Conservation (phyloP, 2,329 filamentous ascomycete species). For the Byssochlamys sp. region DNA sequence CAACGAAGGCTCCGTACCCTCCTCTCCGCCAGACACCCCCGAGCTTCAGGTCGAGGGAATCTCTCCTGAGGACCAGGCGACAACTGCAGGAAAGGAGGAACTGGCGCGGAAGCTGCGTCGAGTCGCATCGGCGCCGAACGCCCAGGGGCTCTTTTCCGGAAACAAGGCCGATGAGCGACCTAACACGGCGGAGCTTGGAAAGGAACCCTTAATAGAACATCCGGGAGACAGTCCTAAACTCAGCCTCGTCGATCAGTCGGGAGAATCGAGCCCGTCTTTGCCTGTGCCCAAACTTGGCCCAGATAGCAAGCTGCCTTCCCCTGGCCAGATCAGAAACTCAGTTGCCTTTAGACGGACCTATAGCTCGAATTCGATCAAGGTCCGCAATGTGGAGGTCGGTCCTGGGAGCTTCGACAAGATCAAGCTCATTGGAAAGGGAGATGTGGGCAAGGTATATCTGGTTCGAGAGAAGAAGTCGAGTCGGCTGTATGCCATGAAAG, state of each 20-base stretch:
- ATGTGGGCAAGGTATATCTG: conserved; percentile 96
- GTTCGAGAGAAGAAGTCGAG: conserved; percentile 96
- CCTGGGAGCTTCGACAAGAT: conserved; percentile 98
- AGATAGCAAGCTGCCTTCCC: conserved; percentile 55
- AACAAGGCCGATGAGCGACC: conserved; percentile 58
- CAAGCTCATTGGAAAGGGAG: conserved; percentile 96
- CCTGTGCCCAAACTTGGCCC: conserved; percentile 33
- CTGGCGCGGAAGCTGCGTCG: conserved; percentile 82
- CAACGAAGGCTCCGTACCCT: conserved; percentile 85
- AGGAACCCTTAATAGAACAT: conserved; percentile 61
- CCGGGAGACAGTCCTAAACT: conserved; percentile 45
- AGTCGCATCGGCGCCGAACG: conserved; percentile 93
- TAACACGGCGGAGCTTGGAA: conserved; percentile 74
- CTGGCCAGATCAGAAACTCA: conserved; percentile 54
- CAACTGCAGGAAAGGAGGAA: conserved; percentile 80
- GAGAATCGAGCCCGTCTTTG: conserved; percentile 19
- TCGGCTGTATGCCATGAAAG: conserved; percentile 96
- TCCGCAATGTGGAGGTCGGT: conserved; percentile 90
- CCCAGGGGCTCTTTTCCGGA: conserved; percentile 74
- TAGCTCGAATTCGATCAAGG: conserved; percentile 98
- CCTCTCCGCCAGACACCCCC: conserved; percentile 84
- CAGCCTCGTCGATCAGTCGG: conserved; percentile 43
- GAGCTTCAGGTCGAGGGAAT: conserved; percentile 63
- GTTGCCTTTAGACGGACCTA: conserved; percentile 87
- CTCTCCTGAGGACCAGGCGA: conserved; percentile 56